Evolutionary conservation across 202 grass and related monocot genomes (phyloP).

Genomic region (Zoysia matrella): DNA sequence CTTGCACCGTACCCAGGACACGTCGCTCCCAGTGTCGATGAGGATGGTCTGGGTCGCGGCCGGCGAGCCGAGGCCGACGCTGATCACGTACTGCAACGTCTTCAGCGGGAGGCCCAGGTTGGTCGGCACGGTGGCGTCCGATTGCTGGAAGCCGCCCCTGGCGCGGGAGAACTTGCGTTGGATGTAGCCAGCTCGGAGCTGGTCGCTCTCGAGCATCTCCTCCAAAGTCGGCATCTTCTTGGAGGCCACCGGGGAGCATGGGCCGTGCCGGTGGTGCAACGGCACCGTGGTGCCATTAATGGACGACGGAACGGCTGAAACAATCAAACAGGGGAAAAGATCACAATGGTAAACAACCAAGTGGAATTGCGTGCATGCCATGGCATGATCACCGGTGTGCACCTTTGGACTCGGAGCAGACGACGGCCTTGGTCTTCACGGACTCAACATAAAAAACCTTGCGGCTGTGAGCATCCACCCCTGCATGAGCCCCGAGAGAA

Average conservation of each 20-base stretch:
- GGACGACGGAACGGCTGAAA: constrained; percentile 30
- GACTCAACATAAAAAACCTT: constrained; percentile 14
- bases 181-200: too few species aligned
- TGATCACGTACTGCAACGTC: constrained; percentile 52
- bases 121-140: constrained; percentile 42
- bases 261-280: too few species aligned
- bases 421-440: constrained; percentile 15
- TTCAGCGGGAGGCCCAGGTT: constrained; percentile 21
- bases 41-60: too few species aligned
- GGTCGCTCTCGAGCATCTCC: too few species aligned
- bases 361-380: not conserved
- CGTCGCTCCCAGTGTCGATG: too few species aligned
- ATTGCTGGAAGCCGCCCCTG: constrained; percentile 10
- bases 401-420: constrained; percentile 54
- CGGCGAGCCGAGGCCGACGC: constrained; percentile 48
- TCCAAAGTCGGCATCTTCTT: too few species aligned
- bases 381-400: not conserved
- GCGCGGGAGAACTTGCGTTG: too few species aligned
- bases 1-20: too few species aligned
- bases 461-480: not conserved
- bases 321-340: not conserved
- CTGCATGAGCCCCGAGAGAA: constrained; percentile 7
- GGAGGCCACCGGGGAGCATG: too few species aligned
- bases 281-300: constrained; percentile 36
- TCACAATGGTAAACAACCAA: not conserved